These are phyloP conservation scores for Auricularia sp. DNA, from an alignment of 768 basidiomycete genomes.

Conservation along the genomic window DNA sequence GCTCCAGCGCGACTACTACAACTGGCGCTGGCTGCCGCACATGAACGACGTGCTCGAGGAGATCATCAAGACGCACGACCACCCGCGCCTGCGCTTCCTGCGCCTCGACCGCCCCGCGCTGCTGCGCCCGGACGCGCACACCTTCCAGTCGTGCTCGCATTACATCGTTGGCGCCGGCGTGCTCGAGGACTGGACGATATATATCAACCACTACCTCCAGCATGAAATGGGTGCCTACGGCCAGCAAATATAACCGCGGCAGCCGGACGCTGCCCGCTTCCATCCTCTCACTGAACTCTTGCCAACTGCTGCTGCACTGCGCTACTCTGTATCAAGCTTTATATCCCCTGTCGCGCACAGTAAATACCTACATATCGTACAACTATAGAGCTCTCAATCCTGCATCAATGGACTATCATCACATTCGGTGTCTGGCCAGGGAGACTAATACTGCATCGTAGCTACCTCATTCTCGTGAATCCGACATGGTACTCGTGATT, in stretches of 20 bases:
- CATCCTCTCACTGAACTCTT: background rate
- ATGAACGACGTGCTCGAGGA: conserved; percentile 47
- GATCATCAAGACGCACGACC: conserved; percentile 32
- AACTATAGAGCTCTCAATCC: too few species aligned
- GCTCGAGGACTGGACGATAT: conserved; percentile 42
- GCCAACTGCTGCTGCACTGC: background rate
- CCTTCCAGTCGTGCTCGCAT: conserved; percentile 37
- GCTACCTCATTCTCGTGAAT: too few species aligned
- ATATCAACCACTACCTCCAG: conserved; percentile 40
- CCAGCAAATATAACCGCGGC: background rate
- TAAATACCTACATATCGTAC: too few species aligned
- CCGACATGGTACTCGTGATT: too few species aligned
- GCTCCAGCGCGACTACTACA: conserved; percentile 44
- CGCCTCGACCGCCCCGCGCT: conserved; percentile 52
- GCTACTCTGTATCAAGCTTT: too few species aligned
- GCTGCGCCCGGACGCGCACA: conserved; percentile 52
- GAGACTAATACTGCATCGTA: too few species aligned
- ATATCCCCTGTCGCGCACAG: too few species aligned
- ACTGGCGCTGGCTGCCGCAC: conserved; percentile 52
- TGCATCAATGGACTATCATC: too few species aligned
- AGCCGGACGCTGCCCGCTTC: background rate
- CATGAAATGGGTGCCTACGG: conserved; percentile 5
- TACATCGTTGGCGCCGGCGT: conserved; percentile 37
- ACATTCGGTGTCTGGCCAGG: too few species aligned
- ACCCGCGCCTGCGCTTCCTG: conserved; percentile 48